These are phyloP conservation scores for Bauhinia variegata DNA, from an alignment of 306 rosid genomes.

Conservation along the genomic window DNA sequence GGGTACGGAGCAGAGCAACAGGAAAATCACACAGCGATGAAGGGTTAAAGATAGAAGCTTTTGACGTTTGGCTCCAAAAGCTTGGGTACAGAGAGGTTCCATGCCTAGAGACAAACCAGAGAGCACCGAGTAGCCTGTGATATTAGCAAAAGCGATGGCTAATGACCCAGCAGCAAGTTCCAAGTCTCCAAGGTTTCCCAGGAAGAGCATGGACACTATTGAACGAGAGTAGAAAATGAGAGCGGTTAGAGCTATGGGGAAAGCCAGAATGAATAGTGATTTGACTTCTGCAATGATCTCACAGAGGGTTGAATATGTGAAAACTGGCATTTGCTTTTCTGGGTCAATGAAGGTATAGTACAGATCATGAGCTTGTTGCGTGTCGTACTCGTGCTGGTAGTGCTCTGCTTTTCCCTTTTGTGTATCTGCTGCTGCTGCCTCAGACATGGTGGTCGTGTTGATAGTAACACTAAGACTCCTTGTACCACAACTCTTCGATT, in stretches of 20 bases:
- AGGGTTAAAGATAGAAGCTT: constrained; percentile 77
- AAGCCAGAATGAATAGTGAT: constrained; percentile 60
- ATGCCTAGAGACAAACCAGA: constrained; percentile 63
- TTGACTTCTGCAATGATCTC: constrained; percentile 48
- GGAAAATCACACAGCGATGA: constrained; percentile 76
- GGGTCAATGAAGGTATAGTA: constrained; percentile 17
- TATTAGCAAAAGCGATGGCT: constrained; percentile 94
- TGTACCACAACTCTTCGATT: too few species aligned
- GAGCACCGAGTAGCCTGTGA: constrained; percentile 75
- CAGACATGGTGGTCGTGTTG: too few species aligned
- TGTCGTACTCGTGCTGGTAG: too few species aligned
- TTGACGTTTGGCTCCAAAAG: constrained; percentile 84
- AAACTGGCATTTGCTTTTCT: constrained; percentile 10
- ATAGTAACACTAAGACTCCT: too few species aligned
- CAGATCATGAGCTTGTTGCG: too few species aligned
- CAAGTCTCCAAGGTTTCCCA: constrained; percentile 59
- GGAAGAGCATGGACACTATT: constrained; percentile 78
- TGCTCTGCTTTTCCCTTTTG: too few species aligned
- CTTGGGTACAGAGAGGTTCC: constrained; percentile 95
- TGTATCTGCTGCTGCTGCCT: too few species aligned
- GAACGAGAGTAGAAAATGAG: constrained; percentile 88
- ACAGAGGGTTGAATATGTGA: background rate
- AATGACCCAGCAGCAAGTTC: constrained; percentile 77
- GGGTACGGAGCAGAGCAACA: constrained; percentile 64
- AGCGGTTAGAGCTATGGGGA: constrained; percentile 68